Evolutionary conservation across 768 basidiomycete genomes (phyloP).

Genomic region (Tremella yokohamensis): DNA sequence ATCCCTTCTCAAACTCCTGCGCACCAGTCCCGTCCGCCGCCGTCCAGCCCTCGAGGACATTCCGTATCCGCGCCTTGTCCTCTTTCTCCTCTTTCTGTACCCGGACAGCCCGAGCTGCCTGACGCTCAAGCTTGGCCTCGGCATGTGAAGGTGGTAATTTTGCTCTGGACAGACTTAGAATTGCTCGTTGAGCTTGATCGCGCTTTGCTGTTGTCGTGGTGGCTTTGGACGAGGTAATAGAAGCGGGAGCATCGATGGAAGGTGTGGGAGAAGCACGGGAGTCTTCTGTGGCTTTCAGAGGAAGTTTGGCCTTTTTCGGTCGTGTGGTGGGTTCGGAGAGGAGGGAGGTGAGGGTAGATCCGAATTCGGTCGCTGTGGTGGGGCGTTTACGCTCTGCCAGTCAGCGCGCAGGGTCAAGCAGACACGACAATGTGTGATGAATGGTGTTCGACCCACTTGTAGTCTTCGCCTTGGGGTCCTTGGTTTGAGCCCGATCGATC

Average conservation of each 20-base stretch:
- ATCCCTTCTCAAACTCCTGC: slow-evolving; percentile 50
- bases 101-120: slow-evolving; percentile 41
- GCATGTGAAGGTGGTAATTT: slow-evolving; percentile 39
- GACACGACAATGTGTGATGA: background rate
- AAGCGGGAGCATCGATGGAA: slow-evolving; percentile 6
- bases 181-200: slow-evolving; percentile 21
- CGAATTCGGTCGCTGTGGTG: slow-evolving; percentile 49
- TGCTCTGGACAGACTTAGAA: slow-evolving; percentile 45
- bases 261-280: background rate
- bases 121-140: slow-evolving; percentile 38
- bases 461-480: background rate
- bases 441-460: background rate
- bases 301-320: slow-evolving; percentile 8
- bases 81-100: slow-evolving; percentile 48
- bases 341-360: slow-evolving; percentile 48
- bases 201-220: slow-evolving; percentile 9
- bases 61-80: slow-evolving; percentile 48
- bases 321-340: slow-evolving; percentile 25
- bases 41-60: slow-evolving; percentile 51
- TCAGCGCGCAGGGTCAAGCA: no score
- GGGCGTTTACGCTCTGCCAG: slow-evolving; percentile 47
- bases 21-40: slow-evolving; percentile 33
- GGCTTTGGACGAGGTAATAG: slow-evolving; percentile 11
- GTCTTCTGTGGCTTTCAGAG: background rate
- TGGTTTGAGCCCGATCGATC: slow-evolving; percentile 5